Evolutionary conservation across 306 rosid genomes (phyloP).

Genomic region (Citrullus mucosospermus): DNA sequence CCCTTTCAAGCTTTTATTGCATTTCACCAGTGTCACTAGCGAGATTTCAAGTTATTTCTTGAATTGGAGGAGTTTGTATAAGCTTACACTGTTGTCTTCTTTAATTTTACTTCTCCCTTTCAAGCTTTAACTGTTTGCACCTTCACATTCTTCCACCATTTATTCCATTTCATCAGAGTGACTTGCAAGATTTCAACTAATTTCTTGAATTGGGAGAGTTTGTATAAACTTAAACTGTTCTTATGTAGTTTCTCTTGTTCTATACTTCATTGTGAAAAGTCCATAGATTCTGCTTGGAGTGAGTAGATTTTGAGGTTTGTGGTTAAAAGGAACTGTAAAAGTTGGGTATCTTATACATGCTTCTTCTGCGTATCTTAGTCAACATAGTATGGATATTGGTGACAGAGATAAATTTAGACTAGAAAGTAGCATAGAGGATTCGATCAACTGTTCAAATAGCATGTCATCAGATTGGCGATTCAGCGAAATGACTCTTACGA

Average conservation of each 20-base stretch:
- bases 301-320: conserved; percentile 3
- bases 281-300: background rate
- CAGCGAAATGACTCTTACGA: conserved; percentile 38
- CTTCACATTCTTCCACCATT: background rate
- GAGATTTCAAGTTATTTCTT: background rate
- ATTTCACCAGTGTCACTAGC: background rate
- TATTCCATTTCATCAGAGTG: no score
- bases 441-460: conserved; percentile 41
- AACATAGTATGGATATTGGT: conserved; percentile 50
- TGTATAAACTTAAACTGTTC: background rate
- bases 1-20: background rate
- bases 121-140: background rate
- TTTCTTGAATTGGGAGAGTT: background rate
- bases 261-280: background rate
- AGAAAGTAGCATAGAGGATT: conserved; percentile 45
- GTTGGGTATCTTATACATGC: conserved; percentile 10
- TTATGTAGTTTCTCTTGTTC: background rate
- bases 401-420: conserved; percentile 53
- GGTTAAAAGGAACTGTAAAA: conserved; percentile 4
- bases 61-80: background rate
- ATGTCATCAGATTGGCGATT: conserved; percentile 63
- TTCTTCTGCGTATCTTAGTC: conserved; percentile 17
- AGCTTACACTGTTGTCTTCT: conserved; percentile 5
- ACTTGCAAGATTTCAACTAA: background rate
- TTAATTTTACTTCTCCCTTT: conserved; percentile 9